These are phyloP conservation scores for Sphaerulina vaccinii DNA, from an alignment of 2,329 filamentous ascomycete genomes.

Conservation along the genomic window DNA sequence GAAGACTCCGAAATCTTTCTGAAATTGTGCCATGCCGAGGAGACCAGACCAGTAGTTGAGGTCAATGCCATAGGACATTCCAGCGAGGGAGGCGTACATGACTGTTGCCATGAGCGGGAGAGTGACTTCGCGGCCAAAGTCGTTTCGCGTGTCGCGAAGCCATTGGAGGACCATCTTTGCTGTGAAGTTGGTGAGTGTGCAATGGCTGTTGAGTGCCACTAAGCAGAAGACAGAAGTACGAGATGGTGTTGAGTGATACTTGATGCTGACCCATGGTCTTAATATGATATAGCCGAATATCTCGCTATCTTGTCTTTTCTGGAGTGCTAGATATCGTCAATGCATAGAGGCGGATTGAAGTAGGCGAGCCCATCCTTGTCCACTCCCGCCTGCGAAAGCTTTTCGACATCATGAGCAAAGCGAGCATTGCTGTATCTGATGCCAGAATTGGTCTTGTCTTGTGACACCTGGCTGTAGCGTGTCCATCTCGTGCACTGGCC, in stretches of 20 bases:
- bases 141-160: not conserved
- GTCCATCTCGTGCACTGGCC: not conserved
- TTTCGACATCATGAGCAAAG: not conserved
- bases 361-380: not conserved
- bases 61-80: slow-evolving; percentile 19
- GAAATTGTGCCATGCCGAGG: slow-evolving; percentile 19
- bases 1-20: slow-evolving; percentile 14
- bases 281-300: not conserved
- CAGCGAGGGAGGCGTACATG: slow-evolving; percentile 17
- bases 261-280: not conserved
- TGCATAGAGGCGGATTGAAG: not conserved
- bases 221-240: not conserved
- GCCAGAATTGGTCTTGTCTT: not conserved
- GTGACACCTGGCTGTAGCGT: not conserved
- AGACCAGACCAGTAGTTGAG: slow-evolving; percentile 18
- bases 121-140: not conserved
- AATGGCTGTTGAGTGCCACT: not conserved
- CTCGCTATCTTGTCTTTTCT: not conserved
- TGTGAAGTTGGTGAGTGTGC: too few relatives aligned
- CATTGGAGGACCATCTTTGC: not conserved
- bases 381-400: not conserved
- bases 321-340: not conserved
- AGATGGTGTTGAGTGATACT: not conserved
- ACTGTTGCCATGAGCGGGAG: not conserved
- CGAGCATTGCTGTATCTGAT: too few relatives aligned